phyloP scores from a whole-genome alignment of 306 rosid genomes.

The Abrus pulchellus region DNA sequence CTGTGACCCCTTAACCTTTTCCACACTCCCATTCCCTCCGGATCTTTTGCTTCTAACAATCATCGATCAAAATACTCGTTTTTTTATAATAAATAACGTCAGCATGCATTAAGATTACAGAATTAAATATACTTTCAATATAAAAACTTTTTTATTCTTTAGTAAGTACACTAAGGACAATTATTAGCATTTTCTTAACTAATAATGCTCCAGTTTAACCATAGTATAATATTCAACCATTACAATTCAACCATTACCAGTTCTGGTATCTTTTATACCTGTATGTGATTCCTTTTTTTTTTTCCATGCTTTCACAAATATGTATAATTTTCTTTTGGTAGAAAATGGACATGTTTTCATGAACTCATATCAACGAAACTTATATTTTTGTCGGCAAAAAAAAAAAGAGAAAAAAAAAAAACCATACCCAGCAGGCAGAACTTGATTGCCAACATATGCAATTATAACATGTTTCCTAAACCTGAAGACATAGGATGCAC shows the following conservation, averaged over 20 bases:
- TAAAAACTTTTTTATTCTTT: too few species aligned
- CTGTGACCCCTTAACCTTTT: slow-evolving; percentile 43
- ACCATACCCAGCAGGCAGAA: neutral
- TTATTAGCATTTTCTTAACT: neutral
- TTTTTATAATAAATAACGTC: too few species aligned
- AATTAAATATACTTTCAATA: too few species aligned
- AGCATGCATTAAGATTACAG: too few species aligned
- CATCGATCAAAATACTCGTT: neutral
- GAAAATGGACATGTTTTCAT: neutral
- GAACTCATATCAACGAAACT: neutral
- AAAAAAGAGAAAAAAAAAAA: neutral
- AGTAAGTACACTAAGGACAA: too few species aligned
- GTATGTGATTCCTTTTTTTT: slow-evolving; percentile 2
- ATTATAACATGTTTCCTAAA: slow-evolving; percentile 14
- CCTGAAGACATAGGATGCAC: neutral
- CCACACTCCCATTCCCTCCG: slow-evolving; percentile 50
- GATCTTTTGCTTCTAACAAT: slow-evolving; percentile 36
- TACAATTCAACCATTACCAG: slow-evolving; percentile 21
- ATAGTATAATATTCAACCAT: neutral
- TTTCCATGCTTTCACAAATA: slow-evolving; percentile 21
- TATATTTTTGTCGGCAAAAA: neutral
- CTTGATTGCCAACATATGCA: neutral
- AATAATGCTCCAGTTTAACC: slow-evolving; percentile 31
- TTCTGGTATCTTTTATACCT: neutral
- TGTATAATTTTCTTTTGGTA: neutral